Base-by-base conservation (phyloP, 148 eudicot genomes). In the Camellia japonica region DNA sequence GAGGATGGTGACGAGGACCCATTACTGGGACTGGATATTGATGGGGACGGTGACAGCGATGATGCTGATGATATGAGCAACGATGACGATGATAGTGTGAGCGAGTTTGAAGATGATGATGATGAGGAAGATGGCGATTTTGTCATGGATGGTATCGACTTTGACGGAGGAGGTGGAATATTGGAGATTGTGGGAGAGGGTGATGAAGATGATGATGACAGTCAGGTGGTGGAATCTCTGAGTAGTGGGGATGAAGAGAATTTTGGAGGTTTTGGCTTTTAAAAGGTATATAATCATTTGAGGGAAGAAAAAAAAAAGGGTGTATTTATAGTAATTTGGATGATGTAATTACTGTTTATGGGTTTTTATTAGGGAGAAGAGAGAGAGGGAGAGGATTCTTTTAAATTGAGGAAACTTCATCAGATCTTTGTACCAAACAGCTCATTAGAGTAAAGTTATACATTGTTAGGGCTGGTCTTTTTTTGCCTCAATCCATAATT, bases 161-260 rank as follows among this genome's bases (percentile, higher is more conserved):
- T 89, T 54, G 85, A 83, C 44, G 95, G 86, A 15, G 90, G 90
- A 2, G 88, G 86, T 55, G 95, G 94, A 16, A 42, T 89, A 68
- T 66, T 93, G 49, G 98, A 95, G 85, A 88, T 95, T 42, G 83
- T 95, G 47, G 83, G 87, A 0, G 97, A 89, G n/a, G 99, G 91
- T 14, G 97, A 95, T 23, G 98, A 88, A 19, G 97, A 91, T 9
- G 89, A 91, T 78, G 96, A 89, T 78, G 96, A 89, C 72, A 90
- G 91, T 71, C 92, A 89, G 59, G 60, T 87, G 83, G 61, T 84
- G 75, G 97, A 88, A 52, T 85, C 91, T 3, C 83, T 84, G 78
- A 93, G 95, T 82, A 95, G 97, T 67, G 98, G 86, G 46, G 98
- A 93, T 78, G 97, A 92, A 47, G 93, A 89, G 7, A 87, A 88